Evolutionary conservation across 192 early-diverging fungal genomes (phyloP).

Genomic region (Spizellomyces sp.): DNA sequence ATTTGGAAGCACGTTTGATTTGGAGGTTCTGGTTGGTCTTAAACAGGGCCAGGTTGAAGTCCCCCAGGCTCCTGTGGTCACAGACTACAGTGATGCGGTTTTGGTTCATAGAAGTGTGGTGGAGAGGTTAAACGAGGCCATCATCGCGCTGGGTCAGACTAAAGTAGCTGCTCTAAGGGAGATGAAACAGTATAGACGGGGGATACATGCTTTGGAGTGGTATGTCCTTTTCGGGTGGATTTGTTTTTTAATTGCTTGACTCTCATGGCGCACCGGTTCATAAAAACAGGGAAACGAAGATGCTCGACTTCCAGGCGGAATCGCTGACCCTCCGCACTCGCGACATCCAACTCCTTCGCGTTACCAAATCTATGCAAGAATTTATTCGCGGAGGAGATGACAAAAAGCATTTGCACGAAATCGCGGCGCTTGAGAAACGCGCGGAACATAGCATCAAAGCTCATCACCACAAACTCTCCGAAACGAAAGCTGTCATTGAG

Average conservation of each 20-base stretch:
- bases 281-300: conserved; percentile 57
- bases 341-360: conserved; percentile 63
- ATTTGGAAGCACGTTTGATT: conserved; percentile 56
- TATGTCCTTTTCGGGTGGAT: conserved; percentile 23
- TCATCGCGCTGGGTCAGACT: conserved; percentile 48
- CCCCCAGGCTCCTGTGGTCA: conserved; percentile 60
- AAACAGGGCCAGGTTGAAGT: conserved; percentile 70
- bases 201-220: conserved; percentile 68
- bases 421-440: conserved; percentile 54
- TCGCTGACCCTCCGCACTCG: conserved; percentile 54
- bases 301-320: conserved; percentile 67
- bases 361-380: conserved; percentile 69
- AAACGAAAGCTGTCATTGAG: conserved; percentile 27
- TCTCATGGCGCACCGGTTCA: too few species aligned
- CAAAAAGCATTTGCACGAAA: conserved; percentile 51
- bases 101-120: conserved; percentile 54
- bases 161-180: conserved; percentile 64
- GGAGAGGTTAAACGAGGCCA: conserved; percentile 56
- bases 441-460: conserved; percentile 51
- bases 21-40: conserved; percentile 55
- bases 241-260: too few species aligned
- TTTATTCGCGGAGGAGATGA: conserved; percentile 61
- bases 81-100: conserved; percentile 57
- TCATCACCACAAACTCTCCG: conserved; percentile 54
- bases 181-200: conserved; percentile 66